A percentile compares a stretch with the other conserved stretches of the same genome.
Evolutionary conservation across 1,139 yeast species (phyloP).

Genomic region (Magnusiomyces suaveolens): DNA sequence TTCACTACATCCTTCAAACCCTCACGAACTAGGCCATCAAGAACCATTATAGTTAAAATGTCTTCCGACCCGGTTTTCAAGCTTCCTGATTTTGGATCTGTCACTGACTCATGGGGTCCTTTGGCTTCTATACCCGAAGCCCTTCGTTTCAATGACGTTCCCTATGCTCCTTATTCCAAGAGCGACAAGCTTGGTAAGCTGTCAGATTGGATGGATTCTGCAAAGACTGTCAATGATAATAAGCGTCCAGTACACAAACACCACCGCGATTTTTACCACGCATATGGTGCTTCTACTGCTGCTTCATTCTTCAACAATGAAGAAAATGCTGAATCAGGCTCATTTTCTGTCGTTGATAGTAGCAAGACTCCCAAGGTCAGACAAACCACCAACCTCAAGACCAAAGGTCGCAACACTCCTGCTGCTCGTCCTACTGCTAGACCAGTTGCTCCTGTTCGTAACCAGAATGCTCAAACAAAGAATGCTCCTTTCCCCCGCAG

Average conservation of each 20-base stretch:
- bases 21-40: constrained; percentile 3
- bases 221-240: constrained; percentile 40
- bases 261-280: constrained; percentile 51
- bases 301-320: constrained; percentile 46
- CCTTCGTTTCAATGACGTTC: constrained; percentile 45
- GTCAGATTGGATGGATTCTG: constrained; percentile 51
- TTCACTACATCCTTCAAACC: neutral
- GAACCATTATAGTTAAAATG: constrained; percentile 4
- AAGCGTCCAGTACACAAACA: constrained; percentile 35
- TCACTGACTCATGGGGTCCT: constrained; percentile 50
- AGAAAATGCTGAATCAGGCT: constrained; percentile 37
- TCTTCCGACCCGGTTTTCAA: constrained; percentile 30
- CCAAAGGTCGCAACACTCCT: constrained; percentile 18
- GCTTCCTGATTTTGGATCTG: constrained; percentile 27
- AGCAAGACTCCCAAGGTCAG: constrained; percentile 26
- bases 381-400: constrained; percentile 19
- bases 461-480: constrained; percentile 16
- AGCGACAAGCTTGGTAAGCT: constrained; percentile 56
- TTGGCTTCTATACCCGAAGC: constrained; percentile 38
- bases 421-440: constrained; percentile 16
- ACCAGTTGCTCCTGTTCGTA: constrained; percentile 17
- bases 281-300: constrained; percentile 56
- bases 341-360: constrained; percentile 47
- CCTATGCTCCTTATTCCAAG: constrained; percentile 61
- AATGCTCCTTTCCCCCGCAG: constrained; percentile 12